Base-by-base conservation (phyloP, 148 eudicot genomes). In the Persicaria maculosa region DNA sequence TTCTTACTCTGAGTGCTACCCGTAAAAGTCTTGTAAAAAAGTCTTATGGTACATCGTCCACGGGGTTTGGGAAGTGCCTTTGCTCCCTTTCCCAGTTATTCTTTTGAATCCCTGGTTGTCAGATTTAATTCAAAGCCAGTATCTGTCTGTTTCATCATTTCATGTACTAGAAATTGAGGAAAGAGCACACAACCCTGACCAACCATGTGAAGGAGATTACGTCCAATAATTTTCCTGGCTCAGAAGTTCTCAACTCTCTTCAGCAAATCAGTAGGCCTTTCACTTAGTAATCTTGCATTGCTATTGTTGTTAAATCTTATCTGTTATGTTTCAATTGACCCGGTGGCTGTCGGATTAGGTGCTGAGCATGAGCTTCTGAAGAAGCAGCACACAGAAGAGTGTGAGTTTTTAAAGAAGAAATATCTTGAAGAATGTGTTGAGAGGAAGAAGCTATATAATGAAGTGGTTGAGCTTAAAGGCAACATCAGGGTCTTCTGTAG, bases 401-500 rank as follows among this genome's bases (percentile, higher is more conserved):
- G 83, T 79, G 88, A 86, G 31, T 4, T 75, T 40, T 15, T 91
- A 72, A 91, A 85, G 78, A 88, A 88, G 79, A 91, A 88, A 76
- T 93, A 83, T 74, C 68, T 89, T 16, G 86, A 89, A 74, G 97
- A 89, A 65, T 91, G 80, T 65, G 74, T 81, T 48, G 92, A 90
- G 72, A 85, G 97, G 75, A 95, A 88, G 77, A 86, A 90, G 78
- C 92, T 95, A 11, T 92, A 92, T 81, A 95, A 95, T 82, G 92
- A 95, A 88, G 92, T 90, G 75, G 92, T 95, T 74, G 98, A 95
- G 85, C 97, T 95, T 20, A 95, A 92, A 82, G 98, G 96, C 62
- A 93, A 89, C 77, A 93, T 93, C 48, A 88, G 94, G 82, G 98
- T 93, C 16, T 93, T 91, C 77, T 93, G 97, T 72, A 88, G 98